Base-by-base conservation (phyloP, 2,329 filamentous ascomycete species). In the Coniochaeta prunicola region DNA sequence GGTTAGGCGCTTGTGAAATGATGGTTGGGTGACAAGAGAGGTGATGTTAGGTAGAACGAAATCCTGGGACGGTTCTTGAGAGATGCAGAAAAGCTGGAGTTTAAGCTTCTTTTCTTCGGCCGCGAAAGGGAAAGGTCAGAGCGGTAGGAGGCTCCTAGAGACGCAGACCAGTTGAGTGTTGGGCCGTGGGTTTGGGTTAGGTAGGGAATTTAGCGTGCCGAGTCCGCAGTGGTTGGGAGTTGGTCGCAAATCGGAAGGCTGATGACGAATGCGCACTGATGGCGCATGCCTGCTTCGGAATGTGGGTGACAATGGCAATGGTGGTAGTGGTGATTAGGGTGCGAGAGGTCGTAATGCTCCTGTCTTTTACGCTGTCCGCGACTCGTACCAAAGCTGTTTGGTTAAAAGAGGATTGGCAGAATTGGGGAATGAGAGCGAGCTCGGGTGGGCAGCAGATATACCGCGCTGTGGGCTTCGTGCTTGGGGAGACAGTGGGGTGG, bases 221-320 rank as follows among this genome's bases (percentile, higher is more conserved):
- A 50, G 45, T 12, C 24, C 28, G 21, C 13, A 30, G 45, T 50
- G 45, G 45, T 50, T 50, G 45, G 45, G 24, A 9, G 45, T 50
- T 50, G 45, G 45, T 30, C 26, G 45, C 5, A 50, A 26, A 26
- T 50, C 42, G 30, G 63, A 65, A 65, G 62, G 63, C 65, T 62
- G 65, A 68, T 68, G 66, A 68, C 66, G 65, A n/a, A 63, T 64
- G 64, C 65, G 60, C 61, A 54, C 59, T 62, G 63, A 63, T 64
- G 61, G 64, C 60, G 59, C 63, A 65, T 63, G 59, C 10, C 24
- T 50, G 26, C 63, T 60, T 64, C 65, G 66, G 66, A 64, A 67
- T 64, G 66, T 66, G 64, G 64, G 66, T 62, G 61, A 31, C 24
- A 53, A 13, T 15, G 8, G 21, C 28, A 24, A 34, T 21, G 26